Evolutionary conservation across 2,329 filamentous ascomycete genomes (phyloP).

Genomic region (Fusarium lyarnte): DNA sequence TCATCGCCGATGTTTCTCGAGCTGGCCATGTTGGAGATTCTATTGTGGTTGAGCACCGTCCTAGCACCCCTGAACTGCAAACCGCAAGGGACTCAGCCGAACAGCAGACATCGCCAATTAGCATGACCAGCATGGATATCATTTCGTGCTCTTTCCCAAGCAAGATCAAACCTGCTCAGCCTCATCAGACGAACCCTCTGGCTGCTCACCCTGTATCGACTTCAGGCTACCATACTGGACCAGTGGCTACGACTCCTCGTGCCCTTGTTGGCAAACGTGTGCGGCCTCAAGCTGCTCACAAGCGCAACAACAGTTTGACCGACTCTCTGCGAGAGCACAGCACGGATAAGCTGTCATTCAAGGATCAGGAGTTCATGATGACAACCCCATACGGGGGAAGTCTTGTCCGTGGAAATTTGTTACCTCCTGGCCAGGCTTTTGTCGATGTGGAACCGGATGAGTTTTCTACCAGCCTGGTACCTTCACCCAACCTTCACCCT

Average conservation of each 20-base stretch:
- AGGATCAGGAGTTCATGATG: slow-evolving; percentile 67
- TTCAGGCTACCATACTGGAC: slow-evolving; percentile 57
- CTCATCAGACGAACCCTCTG: slow-evolving; percentile 54
- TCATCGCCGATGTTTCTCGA: slow-evolving; percentile 58
- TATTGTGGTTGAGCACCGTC: slow-evolving; percentile 55
- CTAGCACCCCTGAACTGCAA: slow-evolving; percentile 58
- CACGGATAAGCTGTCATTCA: slow-evolving; percentile 60
- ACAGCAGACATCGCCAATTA: slow-evolving; percentile 59
- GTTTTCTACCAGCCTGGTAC: slow-evolving; percentile 57
- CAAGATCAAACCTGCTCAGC: slow-evolving; percentile 56
- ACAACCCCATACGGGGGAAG: slow-evolving; percentile 79
- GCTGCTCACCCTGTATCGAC: slow-evolving; percentile 67
- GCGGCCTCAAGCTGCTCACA: slow-evolving; percentile 69
- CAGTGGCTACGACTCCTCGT: slow-evolving; percentile 67
- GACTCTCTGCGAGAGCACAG: slow-evolving; percentile 81
- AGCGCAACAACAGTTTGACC: slow-evolving; percentile 86
- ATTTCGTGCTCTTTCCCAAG: slow-evolving; percentile 72
- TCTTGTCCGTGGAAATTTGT: slow-evolving; percentile 85
- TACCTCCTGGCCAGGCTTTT: slow-evolving; percentile 84
- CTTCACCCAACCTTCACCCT: slow-evolving; percentile 64
- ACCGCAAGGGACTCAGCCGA: slow-evolving; percentile 30
- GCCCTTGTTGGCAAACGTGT: slow-evolving; percentile 67
- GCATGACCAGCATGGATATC: slow-evolving; percentile 68
- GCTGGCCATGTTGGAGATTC: slow-evolving; percentile 59
- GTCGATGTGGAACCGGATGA: slow-evolving; percentile 72